Base-by-base conservation (phyloP, 805 yeast species). In the Priceomyces fermenticarens region DNA sequence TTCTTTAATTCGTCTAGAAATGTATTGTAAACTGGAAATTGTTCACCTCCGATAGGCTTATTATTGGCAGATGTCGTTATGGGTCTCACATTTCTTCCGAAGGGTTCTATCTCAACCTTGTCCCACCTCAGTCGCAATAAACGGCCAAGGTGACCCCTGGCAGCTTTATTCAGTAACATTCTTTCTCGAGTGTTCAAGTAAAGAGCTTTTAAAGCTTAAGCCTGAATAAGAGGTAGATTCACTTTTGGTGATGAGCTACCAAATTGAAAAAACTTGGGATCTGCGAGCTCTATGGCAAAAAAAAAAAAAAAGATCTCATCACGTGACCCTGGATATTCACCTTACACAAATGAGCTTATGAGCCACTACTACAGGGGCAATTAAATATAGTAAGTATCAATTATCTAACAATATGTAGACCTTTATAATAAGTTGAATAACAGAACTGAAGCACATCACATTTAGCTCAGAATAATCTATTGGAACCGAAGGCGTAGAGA, bases 1-100 rank as follows among this genome's bases (percentile, higher is more conserved):
- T 42, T 40, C 32, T 43, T 47, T 25, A 47, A 39, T 29, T 47
- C 51, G n/a, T 47, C 47, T 13, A 47, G 33, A 28, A 47, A 41
- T 4, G 43, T 28, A 32, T 37, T 45, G 23, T 45, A 42, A 5
- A 45, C 44, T 6, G 51, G 44, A 34, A 45, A 43, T 27, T 39
- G 38, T 10, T 39, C 46, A 26, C 44, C 40, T 30, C 42, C 25
- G 2, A 16, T n/a, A n/a, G 39, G 16, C 14, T 32, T 32, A 23
- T 29, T 34, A 13, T 34, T 38, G 25, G 39, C 28, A 4, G 40
- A 28, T 25, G 40, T 23, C 14, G 39, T 36, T 15, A 37, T 23
- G 13, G 30, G 20, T 27, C 38, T 35, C 30, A 14, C 27, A 8
- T n/a, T 14, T 12, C 23, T 9, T 33, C 13, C 26, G 16, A 20